These are phyloP conservation scores for Podospora bellae-mahoneyi DNA, from an alignment of 495 filamentous ascomycete genomes.

Conservation along the genomic window DNA sequence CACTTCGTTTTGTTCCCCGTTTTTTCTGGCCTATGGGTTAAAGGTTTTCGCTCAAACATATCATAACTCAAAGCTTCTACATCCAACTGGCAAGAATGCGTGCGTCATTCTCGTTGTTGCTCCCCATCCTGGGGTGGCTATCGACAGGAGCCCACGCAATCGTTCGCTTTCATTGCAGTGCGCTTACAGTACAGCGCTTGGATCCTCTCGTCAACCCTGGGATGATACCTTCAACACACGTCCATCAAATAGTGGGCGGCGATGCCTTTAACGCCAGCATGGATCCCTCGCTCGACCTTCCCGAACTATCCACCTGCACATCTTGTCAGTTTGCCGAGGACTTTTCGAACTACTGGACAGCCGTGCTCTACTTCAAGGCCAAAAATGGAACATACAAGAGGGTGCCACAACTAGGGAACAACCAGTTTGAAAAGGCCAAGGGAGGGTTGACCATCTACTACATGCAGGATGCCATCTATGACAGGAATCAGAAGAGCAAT, in stretches of 20 bases:
- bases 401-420: slow-evolving; percentile 42
- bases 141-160: slow-evolving; percentile 6
- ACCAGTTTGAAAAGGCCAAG: slow-evolving; percentile 34
- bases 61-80: background rate
- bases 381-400: slow-evolving; percentile 45
- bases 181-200: slow-evolving; percentile 36
- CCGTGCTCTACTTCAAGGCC: slow-evolving; percentile 46
- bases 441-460: slow-evolving; percentile 48
- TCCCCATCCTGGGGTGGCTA: background rate
- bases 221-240: slow-evolving; percentile 40
- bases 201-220: slow-evolving; percentile 44
- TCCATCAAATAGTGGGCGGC: slow-evolving; percentile 50
- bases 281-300: slow-evolving; percentile 40
- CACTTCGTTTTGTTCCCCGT: background rate
- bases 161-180: slow-evolving; percentile 18
- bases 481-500: slow-evolving; percentile 28
- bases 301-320: slow-evolving; percentile 34
- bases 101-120: background rate
- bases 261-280: slow-evolving; percentile 50
- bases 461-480: slow-evolving; percentile 41
- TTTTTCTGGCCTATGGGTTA: background rate
- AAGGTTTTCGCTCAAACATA: background rate
- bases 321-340: slow-evolving; percentile 30
- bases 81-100: background rate
- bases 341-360: slow-evolving; percentile 41